Conservation (phyloP, 2,329 filamentous ascomycete genomes). For the Exserohilum turcica region DNA sequence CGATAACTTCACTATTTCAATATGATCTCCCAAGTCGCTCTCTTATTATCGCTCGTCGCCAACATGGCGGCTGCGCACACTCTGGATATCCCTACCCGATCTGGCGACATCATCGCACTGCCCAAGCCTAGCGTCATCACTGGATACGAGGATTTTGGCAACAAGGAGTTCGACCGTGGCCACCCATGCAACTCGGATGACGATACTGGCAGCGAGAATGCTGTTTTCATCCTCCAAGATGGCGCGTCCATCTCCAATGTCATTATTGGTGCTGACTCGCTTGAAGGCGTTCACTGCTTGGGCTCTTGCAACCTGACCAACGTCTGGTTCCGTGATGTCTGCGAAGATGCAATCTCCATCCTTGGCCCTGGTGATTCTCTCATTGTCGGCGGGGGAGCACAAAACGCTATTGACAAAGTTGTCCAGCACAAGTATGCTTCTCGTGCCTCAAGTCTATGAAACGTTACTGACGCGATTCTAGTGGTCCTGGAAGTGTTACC, state of each 20-base stretch:
- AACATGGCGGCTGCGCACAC: constrained; percentile 37
- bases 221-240: constrained; percentile 58
- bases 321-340: constrained; percentile 38
- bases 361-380: constrained; percentile 34
- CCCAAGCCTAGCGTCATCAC: constrained; percentile 31
- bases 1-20: background rate
- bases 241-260: constrained; percentile 59
- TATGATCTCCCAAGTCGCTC: constrained; percentile 29
- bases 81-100: constrained; percentile 41
- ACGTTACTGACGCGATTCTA: background rate
- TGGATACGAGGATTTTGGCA: constrained; percentile 25
- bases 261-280: constrained; percentile 59
- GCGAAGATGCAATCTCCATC: constrained; percentile 41
- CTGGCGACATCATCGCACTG: constrained; percentile 36
- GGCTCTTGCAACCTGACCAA: constrained; percentile 53
- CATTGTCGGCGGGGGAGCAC: constrained; percentile 47
- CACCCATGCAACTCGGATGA: constrained; percentile 27
- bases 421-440: constrained; percentile 44
- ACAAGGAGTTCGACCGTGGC: constrained; percentile 32
- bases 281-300: constrained; percentile 58
- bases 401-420: constrained; percentile 43
- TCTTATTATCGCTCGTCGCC: constrained; percentile 29
- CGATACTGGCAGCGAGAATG: constrained; percentile 39
- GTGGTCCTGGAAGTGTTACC: constrained; percentile 8
- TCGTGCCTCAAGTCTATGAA: constrained; percentile 4